A percentile compares a stretch with the other conserved stretches of the same genome.
Evolutionary conservation across 1,284 basidiomycete genomes (phyloP).

Genomic region (Pyrrhoderma lamaoense): DNA sequence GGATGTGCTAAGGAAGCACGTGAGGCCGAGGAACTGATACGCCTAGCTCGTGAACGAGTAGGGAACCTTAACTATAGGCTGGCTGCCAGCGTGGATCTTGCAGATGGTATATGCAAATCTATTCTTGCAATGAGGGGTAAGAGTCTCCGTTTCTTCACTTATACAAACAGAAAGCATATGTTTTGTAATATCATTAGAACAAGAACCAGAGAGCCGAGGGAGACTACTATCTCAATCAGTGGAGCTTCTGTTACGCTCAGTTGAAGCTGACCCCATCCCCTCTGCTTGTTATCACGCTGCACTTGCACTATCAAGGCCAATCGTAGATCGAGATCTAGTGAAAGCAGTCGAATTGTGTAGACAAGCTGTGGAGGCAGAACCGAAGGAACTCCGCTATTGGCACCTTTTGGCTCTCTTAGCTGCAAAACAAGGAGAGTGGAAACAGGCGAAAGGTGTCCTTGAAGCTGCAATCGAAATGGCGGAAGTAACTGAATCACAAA

Average conservation of each 20-base stretch:
- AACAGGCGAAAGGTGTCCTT: conserved; percentile 69
- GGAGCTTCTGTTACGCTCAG: conserved; percentile 47
- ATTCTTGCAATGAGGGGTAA: conserved; percentile 57
- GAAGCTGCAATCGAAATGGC: conserved; percentile 58
- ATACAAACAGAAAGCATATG: conserved; percentile 9
- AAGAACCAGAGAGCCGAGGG: conserved; percentile 56
- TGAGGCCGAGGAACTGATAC: conserved; percentile 51
- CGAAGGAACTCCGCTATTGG: conserved; percentile 77
- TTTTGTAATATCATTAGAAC: conserved; percentile 53
- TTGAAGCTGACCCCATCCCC: conserved; percentile 48
- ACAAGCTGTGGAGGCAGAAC: conserved; percentile 69
- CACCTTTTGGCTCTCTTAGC: conserved; percentile 85
- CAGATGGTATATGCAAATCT: conserved; percentile 60
- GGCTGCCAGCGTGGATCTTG: conserved; percentile 49
- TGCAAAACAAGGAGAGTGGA: conserved; percentile 76
- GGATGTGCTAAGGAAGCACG: conserved; percentile 43
- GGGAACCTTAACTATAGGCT: conserved; percentile 39
- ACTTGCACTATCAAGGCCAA: conserved; percentile 62
- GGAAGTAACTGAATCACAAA: conserved; percentile 37
- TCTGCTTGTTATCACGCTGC: conserved; percentile 77
- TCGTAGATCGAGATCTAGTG: conserved; percentile 58
- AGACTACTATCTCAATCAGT: conserved; percentile 54
- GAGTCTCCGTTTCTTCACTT: not conserved
- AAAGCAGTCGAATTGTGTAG: conserved; percentile 66
- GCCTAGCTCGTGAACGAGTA: conserved; percentile 48